Conservation (phyloP, 768 basidiomycete species). For the Suillus brevipes region DNA sequence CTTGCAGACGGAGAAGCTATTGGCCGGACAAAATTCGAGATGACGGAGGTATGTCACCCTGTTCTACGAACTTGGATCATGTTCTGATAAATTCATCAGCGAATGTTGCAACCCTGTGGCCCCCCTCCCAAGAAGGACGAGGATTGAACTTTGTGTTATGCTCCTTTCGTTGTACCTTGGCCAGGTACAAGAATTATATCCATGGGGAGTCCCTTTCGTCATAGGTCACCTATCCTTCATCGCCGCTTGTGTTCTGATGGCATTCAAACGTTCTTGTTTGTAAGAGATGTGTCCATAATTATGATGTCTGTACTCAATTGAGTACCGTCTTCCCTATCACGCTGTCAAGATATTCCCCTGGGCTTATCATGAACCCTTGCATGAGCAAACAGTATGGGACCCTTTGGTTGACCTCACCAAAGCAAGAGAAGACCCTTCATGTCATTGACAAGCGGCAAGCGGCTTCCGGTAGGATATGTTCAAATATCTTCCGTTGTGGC, state of each 20-base stretch:
- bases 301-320: neutral
- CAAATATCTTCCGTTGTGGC: neutral
- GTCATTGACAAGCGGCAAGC: neutral
- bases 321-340: neutral
- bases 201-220: neutral
- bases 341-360: neutral
- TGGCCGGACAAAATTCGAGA: conserved; percentile 88
- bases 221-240: neutral
- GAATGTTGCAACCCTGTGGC: conserved; percentile 94
- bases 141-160: conserved; percentile 39
- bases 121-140: conserved; percentile 91
- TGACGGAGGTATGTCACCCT: conserved; percentile 74
- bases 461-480: neutral
- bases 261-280: neutral
- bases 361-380: neutral
- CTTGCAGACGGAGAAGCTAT: conserved; percentile 94
- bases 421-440: neutral
- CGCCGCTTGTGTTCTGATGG: neutral
- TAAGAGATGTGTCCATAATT: neutral
- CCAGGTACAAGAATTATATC: neutral
- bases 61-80: conserved; percentile 23
- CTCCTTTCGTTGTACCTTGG: neutral
- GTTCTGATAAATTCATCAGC: conserved; percentile 40
- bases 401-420: neutral
- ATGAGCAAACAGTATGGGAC: neutral